Percentiles rank a stretch among this genome's conserved stretches.
These are phyloP conservation scores for Coniosporium tulheliwenetii DNA, from an alignment of 2,329 filamentous ascomycete species.

Conservation along the genomic window DNA sequence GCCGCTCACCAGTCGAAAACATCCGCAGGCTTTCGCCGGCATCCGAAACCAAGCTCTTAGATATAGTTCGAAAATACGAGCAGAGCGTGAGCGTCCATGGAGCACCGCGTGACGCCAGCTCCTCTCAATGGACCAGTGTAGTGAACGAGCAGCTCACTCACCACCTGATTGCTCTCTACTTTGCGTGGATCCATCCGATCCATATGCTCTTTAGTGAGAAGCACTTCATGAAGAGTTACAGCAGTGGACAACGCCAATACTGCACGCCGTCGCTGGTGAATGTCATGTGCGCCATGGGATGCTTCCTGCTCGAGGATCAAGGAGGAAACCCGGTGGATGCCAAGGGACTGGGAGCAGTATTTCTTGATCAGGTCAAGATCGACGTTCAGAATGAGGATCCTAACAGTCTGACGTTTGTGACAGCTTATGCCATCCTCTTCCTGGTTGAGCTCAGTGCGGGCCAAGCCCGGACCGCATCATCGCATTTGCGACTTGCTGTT, in stretches of 20 bases:
- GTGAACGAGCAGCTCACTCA: conserved; percentile 8
- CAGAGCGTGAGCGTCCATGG: conserved; percentile 1
- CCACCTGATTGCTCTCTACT: conserved; percentile 14
- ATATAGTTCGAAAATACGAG: conserved; percentile 5
- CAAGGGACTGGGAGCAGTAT: conserved; percentile 7
- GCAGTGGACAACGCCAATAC: conserved; percentile 5
- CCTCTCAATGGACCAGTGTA: conserved; percentile 10
- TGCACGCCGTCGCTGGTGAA: conserved; percentile 13
- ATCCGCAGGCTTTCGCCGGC: conserved; percentile 2
- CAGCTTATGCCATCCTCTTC: conserved; percentile 13
- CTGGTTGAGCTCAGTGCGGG: conserved; percentile 11
- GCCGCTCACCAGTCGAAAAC: conserved; percentile 3
- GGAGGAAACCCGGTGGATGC: conserved; percentile 4
- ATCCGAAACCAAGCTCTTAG: conserved; percentile 5
- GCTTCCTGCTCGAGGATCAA: conserved; percentile 7
- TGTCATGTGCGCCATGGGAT: conserved; percentile 15
- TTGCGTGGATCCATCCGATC: conserved; percentile 14
- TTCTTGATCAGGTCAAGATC: conserved; percentile 8
- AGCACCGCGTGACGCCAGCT: background rate
- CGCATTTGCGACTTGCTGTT: conserved; percentile 10
- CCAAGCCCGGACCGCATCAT: conserved; percentile 10
- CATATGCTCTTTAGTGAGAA: conserved; percentile 16
- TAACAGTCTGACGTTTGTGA: conserved; percentile 6
- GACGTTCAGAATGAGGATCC: conserved; percentile 6
- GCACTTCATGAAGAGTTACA: conserved; percentile 10